Conservation (phyloP, 306 rosid species). For the Vigna angularis region DNA sequence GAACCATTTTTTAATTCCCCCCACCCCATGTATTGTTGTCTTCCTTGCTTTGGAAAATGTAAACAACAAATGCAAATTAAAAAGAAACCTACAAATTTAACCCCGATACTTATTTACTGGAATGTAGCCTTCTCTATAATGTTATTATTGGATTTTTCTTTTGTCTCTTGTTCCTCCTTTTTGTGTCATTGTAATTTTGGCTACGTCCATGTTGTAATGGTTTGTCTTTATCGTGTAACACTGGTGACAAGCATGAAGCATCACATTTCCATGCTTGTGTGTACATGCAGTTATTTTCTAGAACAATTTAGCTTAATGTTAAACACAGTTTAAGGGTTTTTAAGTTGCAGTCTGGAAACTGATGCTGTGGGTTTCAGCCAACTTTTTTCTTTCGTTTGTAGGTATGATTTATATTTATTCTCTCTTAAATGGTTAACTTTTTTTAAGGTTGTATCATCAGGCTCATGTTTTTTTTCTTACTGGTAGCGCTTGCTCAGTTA, state of each 20-base stretch:
- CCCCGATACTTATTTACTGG: not conserved
- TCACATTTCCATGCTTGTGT: not conserved
- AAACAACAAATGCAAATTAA: no score
- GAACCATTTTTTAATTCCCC: conserved; percentile 1
- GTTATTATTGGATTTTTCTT: not conserved
- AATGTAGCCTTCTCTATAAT: conserved; percentile 6
- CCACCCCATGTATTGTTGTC: not conserved
- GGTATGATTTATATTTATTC: not conserved
- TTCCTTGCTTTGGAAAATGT: not conserved
- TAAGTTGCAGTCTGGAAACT: conserved; percentile 7
- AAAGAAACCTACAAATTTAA: not conserved
- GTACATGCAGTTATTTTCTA: conserved; percentile 1
- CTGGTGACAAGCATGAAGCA: not conserved
- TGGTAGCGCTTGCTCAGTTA: not conserved
- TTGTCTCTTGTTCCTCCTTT: not conserved
- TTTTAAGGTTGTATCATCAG: not conserved
- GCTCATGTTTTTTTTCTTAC: not conserved
- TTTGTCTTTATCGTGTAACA: not conserved
- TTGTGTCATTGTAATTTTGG: conserved; percentile 1
- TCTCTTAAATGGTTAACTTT: not conserved
- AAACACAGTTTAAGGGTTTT: not conserved
- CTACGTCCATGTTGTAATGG: not conserved
- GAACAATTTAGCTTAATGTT: not conserved
- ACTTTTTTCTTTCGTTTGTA: conserved; percentile 1
- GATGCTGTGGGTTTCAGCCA: not conserved